Evolutionary conservation across 202 grass and related monocot species (phyloP).

Genomic region (Carex arenaria): DNA sequence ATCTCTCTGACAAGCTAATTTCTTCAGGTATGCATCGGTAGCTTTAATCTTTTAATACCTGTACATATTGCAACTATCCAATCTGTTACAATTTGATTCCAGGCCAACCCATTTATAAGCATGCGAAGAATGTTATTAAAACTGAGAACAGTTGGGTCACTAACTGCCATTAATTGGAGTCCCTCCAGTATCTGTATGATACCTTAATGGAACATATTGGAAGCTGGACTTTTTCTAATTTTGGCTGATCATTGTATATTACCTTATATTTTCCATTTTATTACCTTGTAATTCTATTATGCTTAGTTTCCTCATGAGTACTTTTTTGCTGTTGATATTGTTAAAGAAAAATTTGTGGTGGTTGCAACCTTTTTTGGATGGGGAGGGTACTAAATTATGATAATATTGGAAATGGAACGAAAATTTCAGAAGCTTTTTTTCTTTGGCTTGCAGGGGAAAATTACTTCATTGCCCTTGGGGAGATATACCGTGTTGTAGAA

Average conservation of each 20-base stretch:
- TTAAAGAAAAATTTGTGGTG: not conserved
- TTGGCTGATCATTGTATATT: not conserved
- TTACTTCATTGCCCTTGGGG: conserved; percentile 28
- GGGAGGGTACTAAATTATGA: not conserved
- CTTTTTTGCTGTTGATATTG: not conserved
- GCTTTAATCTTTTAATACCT: not conserved
- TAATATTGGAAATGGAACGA: not conserved
- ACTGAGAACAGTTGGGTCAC: not conserved
- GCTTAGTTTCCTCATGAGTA: not conserved
- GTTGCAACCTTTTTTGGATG: not conserved
- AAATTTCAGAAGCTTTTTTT: not conserved
- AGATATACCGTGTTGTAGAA: conserved; percentile 22
- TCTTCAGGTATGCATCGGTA: conserved; percentile 17
- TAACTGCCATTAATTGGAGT: not conserved
- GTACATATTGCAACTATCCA: not conserved
- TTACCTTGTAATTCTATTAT: not conserved
- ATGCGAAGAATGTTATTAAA: not conserved
- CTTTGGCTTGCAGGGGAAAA: not conserved
- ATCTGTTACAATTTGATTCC: not conserved
- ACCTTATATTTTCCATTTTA: not conserved
- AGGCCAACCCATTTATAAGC: not conserved
- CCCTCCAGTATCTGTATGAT: not conserved
- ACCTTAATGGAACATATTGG: not conserved
- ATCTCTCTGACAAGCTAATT: conserved; percentile 16
- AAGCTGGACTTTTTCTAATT: not conserved